These are phyloP conservation scores for Telfairia occidentalis DNA, from an alignment of 331 rosid genomes.

Conservation along the genomic window DNA sequence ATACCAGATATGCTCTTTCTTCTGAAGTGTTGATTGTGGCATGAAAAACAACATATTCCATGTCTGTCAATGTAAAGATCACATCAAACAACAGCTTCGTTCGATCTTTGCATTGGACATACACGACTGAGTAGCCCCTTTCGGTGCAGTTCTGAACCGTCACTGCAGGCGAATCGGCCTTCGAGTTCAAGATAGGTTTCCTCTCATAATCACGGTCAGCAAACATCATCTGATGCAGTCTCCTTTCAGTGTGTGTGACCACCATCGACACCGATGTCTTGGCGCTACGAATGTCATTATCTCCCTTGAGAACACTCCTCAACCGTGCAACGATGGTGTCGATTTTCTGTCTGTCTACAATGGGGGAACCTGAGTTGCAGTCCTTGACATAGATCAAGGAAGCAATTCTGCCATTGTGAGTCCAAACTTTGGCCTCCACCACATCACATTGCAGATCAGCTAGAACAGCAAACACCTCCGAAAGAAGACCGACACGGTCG, in stretches of 20 bases:
- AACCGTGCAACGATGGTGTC: conserved; percentile 54
- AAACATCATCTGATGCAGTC: conserved; percentile 94
- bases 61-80: conserved; percentile 81
- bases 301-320: conserved; percentile 78
- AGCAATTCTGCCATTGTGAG: conserved; percentile 93
- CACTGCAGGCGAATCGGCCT: conserved; percentile 32
- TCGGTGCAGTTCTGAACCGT: conserved; percentile 80
- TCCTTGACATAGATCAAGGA: conserved; percentile 62
- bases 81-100: conserved; percentile 70
- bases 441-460: conserved; percentile 79
- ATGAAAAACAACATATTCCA: conserved; percentile 88
- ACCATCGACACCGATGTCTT: conserved; percentile 63
- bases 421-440: conserved; percentile 89
- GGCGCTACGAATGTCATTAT: conserved; percentile 72
- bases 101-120: conserved; percentile 81
- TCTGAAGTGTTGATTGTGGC: conserved; percentile 56
- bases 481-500: conserved; percentile 82
- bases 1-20: conserved; percentile 58
- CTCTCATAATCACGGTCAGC: conserved; percentile 78
- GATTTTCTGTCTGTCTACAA: conserved; percentile 61
- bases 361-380: conserved; percentile 51
- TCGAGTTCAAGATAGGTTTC: conserved; percentile 41
- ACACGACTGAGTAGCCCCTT: conserved; percentile 74
- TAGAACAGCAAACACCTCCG: conserved; percentile 86
- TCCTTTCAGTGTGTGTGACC: conserved; percentile 62